A percentile compares a stretch with the other conserved stretches of the same genome.
phyloP scores from a whole-genome alignment of 2,329 filamentous ascomycete genomes.

The Tolypocladium amazonense region DNA sequence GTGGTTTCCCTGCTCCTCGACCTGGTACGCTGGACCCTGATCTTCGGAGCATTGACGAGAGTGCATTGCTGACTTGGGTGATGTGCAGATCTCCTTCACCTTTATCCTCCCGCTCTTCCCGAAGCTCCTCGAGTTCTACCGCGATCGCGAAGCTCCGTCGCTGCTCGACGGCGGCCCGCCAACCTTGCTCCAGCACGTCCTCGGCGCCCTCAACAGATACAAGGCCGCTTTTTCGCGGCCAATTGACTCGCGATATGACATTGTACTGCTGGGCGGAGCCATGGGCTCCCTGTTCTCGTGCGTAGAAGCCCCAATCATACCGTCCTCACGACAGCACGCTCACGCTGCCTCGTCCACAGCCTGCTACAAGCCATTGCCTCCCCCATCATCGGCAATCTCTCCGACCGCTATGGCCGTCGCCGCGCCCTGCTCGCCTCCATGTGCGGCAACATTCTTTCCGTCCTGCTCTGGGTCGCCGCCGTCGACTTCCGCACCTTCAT shows the following conservation, averaged over 20 bases:
- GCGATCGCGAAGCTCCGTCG: constrained; percentile 61
- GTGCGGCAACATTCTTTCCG: constrained; percentile 84
- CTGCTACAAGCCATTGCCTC: constrained; percentile 87
- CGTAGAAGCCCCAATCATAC: constrained; percentile 9
- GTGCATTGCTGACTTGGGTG: background rate
- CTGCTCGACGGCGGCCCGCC: constrained; percentile 32
- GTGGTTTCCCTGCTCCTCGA: constrained; percentile 85
- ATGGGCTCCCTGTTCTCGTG: constrained; percentile 82
- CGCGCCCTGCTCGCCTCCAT: constrained; percentile 85
- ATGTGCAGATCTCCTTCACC: constrained; percentile 79
- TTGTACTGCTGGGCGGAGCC: constrained; percentile 87
- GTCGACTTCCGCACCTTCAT: constrained; percentile 94
- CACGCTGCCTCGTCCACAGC: constrained; percentile 28
- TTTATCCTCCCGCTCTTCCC: constrained; percentile 97
- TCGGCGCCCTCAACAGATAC: constrained; percentile 82
- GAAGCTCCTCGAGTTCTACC: constrained; percentile 92
- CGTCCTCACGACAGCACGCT: background rate
- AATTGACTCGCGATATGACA: constrained; percentile 94
- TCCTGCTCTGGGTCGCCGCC: constrained; percentile 87
- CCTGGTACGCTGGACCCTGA: constrained; percentile 44
- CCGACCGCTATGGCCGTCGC: constrained; percentile 78
- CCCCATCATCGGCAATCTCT: constrained; percentile 79
- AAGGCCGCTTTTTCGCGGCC: constrained; percentile 86
- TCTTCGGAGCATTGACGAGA: too few relatives aligned
- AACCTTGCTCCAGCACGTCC: constrained; percentile 68